These are phyloP conservation scores for Brassica carinata DNA, from an alignment of 345 rosid species.

Conservation along the genomic window DNA sequence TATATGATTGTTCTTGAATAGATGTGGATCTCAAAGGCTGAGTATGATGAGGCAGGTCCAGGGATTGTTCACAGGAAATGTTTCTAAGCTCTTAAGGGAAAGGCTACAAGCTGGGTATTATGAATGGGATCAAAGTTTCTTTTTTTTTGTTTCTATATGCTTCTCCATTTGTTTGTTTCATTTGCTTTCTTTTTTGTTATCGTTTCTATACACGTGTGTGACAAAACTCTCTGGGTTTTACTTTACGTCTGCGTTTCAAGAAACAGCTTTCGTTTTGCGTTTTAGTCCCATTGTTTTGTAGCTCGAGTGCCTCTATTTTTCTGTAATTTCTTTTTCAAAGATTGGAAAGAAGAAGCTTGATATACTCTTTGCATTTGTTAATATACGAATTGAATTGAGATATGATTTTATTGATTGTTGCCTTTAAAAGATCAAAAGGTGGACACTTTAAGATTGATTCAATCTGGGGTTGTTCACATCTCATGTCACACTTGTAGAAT, in stretches of 20 bases:
- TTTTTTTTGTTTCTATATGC: conserved; percentile 22
- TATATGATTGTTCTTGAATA: neutral
- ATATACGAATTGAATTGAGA: conserved; percentile 37
- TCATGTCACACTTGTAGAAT: neutral
- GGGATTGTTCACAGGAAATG: conserved; percentile 46
- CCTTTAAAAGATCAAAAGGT: neutral
- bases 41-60: conserved; percentile 48
- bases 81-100: conserved; percentile 34
- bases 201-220: conserved; percentile 33
- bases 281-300: conserved; percentile 42
- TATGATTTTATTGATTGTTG: conserved; percentile 12
- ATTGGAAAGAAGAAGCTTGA: conserved; percentile 11
- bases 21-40: conserved; percentile 49
- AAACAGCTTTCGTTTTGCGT: conserved; percentile 21
- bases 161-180: conserved; percentile 41
- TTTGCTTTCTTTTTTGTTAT: conserved; percentile 20
- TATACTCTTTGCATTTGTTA: conserved; percentile 31
- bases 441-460: conserved; percentile 4
- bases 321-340: conserved; percentile 24
- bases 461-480: neutral
- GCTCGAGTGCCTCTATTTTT: conserved; percentile 39
- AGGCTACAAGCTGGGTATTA: conserved; percentile 28
- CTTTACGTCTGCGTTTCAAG: conserved; percentile 36
- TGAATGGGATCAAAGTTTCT: conserved; percentile 6
- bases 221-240: conserved; percentile 37